Percentiles rank a stretch among this genome's conserved stretches.
Conservation (phyloP, 2,329 filamentous ascomycete genomes). For the Ascochyta viciae-villosae region DNA sequence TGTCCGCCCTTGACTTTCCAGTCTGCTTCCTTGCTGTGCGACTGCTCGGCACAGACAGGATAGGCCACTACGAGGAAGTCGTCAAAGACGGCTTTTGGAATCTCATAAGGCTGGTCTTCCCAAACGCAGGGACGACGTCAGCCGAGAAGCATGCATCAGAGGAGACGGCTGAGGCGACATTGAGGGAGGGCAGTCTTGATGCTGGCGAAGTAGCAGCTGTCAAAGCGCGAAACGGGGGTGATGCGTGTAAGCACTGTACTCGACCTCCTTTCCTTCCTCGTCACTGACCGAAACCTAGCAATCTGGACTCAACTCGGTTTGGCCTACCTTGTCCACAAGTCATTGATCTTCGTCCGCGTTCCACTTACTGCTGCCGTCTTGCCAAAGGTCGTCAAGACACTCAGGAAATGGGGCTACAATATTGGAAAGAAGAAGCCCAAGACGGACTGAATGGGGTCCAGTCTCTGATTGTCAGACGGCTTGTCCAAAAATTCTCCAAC, state of each 20-base stretch:
- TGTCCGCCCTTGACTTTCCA: constrained; percentile 90
- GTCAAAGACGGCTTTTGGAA: constrained; percentile 67
- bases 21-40: constrained; percentile 92
- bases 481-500: neutral
- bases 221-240: constrained; percentile 63
- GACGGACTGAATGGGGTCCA: constrained; percentile 8
- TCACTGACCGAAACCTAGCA: constrained; percentile 51
- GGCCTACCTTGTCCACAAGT: constrained; percentile 97
- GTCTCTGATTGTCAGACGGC: neutral
- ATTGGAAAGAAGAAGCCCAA: constrained; percentile 77
- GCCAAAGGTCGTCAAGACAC: constrained; percentile 89
- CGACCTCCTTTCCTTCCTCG: neutral
- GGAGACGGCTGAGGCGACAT: constrained; percentile 39
- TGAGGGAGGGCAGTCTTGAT: constrained; percentile 39
- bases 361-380: constrained; percentile 89
- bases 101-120: constrained; percentile 67
- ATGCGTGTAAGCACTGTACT: constrained; percentile 70
- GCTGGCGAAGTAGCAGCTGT: constrained; percentile 70
- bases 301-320: constrained; percentile 87
- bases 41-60: constrained; percentile 81
- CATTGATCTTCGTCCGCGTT: constrained; percentile 94
- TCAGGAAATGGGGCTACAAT: constrained; percentile 91
- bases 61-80: constrained; percentile 77
- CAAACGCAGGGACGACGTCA: constrained; percentile 60
- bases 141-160: constrained; percentile 49